Evolutionary conservation across 2,329 filamentous ascomycete species (phyloP).

Genomic region (Stromatinia cepivora): DNA sequence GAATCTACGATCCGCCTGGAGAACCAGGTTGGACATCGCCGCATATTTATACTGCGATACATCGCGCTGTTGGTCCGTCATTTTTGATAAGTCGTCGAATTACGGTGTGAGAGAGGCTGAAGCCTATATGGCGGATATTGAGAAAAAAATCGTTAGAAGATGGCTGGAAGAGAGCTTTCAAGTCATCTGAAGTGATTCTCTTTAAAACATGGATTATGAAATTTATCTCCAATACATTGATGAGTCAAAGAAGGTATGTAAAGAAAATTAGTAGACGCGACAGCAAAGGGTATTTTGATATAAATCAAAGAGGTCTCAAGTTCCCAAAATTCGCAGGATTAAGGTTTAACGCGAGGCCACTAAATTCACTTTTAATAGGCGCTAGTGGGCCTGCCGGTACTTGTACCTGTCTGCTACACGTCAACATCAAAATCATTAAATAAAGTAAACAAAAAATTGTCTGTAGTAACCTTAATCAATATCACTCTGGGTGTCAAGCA

Average conservation of each 20-base stretch:
- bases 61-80: conserved; percentile 77
- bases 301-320: conserved; percentile 6
- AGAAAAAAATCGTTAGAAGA: conserved; percentile 20
- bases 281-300: conserved; percentile 13
- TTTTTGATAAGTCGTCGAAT: conserved; percentile 43
- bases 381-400: conserved; percentile 11
- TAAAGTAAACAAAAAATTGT: conserved; percentile 4
- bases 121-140: conserved; percentile 30
- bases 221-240: conserved; percentile 4
- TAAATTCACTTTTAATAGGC: conserved; percentile 10
- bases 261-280: conserved; percentile 10
- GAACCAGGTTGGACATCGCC: conserved; percentile 99
- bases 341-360: conserved; percentile 25
- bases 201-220: conserved; percentile 18
- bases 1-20: conserved; percentile 98
- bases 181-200: conserved; percentile 22
- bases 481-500: not conserved
- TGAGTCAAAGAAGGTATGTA: conserved; percentile 9
- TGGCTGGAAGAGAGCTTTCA: conserved; percentile 18
- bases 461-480: not conserved
- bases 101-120: conserved; percentile 34
- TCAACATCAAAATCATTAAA: not conserved
- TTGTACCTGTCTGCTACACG: not conserved
- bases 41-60: conserved; percentile 98
- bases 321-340: conserved; percentile 24